phyloP scores from a whole-genome alignment of 2,329 filamentous ascomycete genomes.

The Aspergillus vadensis region DNA sequence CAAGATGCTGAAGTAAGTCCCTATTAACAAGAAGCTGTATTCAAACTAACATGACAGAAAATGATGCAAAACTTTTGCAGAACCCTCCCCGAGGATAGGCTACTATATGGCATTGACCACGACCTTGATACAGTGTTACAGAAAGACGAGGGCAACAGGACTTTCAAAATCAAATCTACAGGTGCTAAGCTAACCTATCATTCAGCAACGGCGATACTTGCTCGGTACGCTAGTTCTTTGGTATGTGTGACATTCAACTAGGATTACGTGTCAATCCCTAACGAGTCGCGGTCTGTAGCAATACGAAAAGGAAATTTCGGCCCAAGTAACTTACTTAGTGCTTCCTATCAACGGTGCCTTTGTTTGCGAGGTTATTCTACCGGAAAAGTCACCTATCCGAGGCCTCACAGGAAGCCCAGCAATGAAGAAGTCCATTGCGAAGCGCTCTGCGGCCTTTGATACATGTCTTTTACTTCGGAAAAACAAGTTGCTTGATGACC shows the following conservation, averaged over 20 bases:
- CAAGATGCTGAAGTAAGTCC: slow-evolving; percentile 47
- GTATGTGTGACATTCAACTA: slow-evolving; percentile 31
- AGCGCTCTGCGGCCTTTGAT: slow-evolving; percentile 85
- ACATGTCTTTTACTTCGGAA: slow-evolving; percentile 71
- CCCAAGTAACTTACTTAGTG: slow-evolving; percentile 64
- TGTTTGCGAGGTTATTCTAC: slow-evolving; percentile 76
- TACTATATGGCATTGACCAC: slow-evolving; percentile 62
- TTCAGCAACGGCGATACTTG: slow-evolving; percentile 70
- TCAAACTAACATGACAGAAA: slow-evolving; percentile 33
- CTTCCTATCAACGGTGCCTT: slow-evolving; percentile 61
- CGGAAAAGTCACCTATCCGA: slow-evolving; percentile 70
- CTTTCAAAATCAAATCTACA: slow-evolving; percentile 64
- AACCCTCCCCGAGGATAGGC: slow-evolving; percentile 71
- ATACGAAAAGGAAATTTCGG: slow-evolving; percentile 50
- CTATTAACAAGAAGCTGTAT: neutral
- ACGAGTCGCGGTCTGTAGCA: slow-evolving; percentile 31
- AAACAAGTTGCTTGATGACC: slow-evolving; percentile 68
- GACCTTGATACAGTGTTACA: slow-evolving; percentile 59
- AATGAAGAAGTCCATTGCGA: slow-evolving; percentile 73
- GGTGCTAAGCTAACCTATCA: slow-evolving; percentile 79
- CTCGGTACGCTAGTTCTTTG: slow-evolving; percentile 72
- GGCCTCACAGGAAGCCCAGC: slow-evolving; percentile 65
- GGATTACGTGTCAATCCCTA: too few relatives aligned
- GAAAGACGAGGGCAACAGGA: slow-evolving; percentile 54
- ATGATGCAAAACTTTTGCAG: slow-evolving; percentile 75